These are phyloP conservation scores for Phytophthora chlamydospora DNA, from an alignment of 352 stramenopile genomes.

Conservation along the genomic window DNA sequence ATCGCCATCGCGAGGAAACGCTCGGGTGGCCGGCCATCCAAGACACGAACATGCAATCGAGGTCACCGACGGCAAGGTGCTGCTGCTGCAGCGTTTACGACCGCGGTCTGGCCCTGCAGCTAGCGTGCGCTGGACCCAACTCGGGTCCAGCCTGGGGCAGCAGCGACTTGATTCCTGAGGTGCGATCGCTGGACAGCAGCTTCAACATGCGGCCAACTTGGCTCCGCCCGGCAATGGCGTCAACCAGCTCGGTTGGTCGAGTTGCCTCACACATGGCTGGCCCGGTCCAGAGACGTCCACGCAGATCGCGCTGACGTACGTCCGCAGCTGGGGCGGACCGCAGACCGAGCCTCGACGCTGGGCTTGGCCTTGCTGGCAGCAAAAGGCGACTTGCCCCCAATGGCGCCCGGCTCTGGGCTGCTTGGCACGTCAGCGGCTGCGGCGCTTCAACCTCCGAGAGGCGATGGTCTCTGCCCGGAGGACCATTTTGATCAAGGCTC, in stretches of 20 bases:
- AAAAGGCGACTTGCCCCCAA: too few species aligned
- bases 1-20: slow-evolving; percentile 21
- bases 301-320: slow-evolving; percentile 17
- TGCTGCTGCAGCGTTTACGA: slow-evolving; percentile 15
- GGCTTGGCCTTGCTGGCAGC: too few species aligned
- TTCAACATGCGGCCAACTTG: slow-evolving; percentile 21
- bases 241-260: slow-evolving; percentile 2
- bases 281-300: background rate
- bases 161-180: slow-evolving; percentile 3
- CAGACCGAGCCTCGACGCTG: too few species aligned
- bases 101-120: slow-evolving; percentile 11
- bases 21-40: background rate
- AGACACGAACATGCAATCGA: background rate
- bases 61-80: background rate
- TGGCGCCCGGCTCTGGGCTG: too few species aligned
- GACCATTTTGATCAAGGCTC: background rate
- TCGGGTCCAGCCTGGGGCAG: slow-evolving; percentile 5
- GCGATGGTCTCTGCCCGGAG: slow-evolving; percentile 1
- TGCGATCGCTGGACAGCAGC: slow-evolving; percentile 1
- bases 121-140: slow-evolving; percentile 9
- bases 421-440: background rate
- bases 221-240: slow-evolving; percentile 2
- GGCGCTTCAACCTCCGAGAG: slow-evolving; percentile 22
- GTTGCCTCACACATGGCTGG: slow-evolving; percentile 2
- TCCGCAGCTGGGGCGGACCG: slow-evolving; percentile 21